Conservation (phyloP, 257 asterid species). For the Petunia secreta region DNA sequence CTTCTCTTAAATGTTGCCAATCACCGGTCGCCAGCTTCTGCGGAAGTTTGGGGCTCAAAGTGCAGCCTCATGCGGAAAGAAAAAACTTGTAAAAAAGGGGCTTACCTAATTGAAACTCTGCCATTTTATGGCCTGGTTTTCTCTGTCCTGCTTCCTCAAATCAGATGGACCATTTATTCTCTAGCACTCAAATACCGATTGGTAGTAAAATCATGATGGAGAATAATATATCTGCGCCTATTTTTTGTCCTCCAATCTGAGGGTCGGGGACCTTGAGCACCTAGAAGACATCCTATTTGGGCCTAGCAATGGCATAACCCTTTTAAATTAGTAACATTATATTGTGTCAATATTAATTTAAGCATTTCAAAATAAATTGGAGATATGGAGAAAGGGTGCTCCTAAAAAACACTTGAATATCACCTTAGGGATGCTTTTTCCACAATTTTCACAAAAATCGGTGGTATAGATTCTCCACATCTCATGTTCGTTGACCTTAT, state of each 20-base stretch:
- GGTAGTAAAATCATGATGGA: not conserved
- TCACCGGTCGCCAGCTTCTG: too few species aligned
- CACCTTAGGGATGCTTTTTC: too few species aligned
- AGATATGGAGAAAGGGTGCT: too few species aligned
- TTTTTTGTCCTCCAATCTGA: not conserved
- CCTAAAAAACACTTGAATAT: too few species aligned
- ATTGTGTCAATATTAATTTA: too few species aligned
- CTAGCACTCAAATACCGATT: not conserved
- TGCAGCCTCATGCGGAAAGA: too few species aligned
- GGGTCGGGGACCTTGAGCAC: not conserved
- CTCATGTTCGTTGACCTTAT: too few species aligned
- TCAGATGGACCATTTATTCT: not conserved
- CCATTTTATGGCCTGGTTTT: not conserved
- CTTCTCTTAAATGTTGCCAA: too few species aligned
- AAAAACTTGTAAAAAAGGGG: not conserved
- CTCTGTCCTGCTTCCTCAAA: not conserved
- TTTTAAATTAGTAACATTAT: too few species aligned
- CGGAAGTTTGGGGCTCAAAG: not conserved
- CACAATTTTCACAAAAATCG: too few species aligned
- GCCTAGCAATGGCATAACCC: not conserved
- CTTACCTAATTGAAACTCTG: not conserved
- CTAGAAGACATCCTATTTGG: not conserved
- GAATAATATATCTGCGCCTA: not conserved
- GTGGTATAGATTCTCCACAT: too few species aligned
- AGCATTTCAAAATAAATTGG: too few species aligned